These are phyloP conservation scores for Clausena lansium DNA, from an alignment of 345 rosid genomes.

Conservation along the genomic window DNA sequence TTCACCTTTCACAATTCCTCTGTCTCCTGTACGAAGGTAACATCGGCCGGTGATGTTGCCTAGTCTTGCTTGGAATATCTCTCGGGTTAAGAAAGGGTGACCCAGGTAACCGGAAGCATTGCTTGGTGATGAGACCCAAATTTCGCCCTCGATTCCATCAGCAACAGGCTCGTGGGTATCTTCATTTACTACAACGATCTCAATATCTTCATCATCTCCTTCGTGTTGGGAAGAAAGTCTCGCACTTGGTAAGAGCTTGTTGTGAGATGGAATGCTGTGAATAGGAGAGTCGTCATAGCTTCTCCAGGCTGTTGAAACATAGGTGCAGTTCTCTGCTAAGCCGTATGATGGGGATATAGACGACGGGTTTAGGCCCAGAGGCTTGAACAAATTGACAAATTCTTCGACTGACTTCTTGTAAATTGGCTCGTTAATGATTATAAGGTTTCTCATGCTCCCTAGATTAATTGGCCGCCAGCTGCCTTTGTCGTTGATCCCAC, in stretches of 20 bases:
- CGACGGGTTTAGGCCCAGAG: conserved; percentile 40
- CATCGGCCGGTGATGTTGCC: conserved; percentile 21
- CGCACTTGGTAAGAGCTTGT: conserved; percentile 52
- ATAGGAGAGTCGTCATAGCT: conserved; percentile 9
- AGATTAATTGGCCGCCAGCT: conserved; percentile 20
- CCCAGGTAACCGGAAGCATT: conserved; percentile 53
- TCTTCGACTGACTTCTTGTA: conserved; percentile 43
- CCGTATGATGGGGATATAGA: conserved; percentile 65
- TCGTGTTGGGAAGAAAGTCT: conserved; percentile 29
- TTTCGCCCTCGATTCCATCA: conserved; percentile 62
- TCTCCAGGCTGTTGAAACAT: conserved; percentile 70
- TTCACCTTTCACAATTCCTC: conserved; percentile 49
- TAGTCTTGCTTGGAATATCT: conserved; percentile 42
- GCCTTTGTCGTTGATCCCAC: conserved; percentile 29
- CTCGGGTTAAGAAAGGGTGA: conserved; percentile 49
- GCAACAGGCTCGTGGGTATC: conserved; percentile 37
- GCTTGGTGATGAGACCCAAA: conserved; percentile 72
- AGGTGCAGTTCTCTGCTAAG: conserved; percentile 63
- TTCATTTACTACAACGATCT: conserved; percentile 49
- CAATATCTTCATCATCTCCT: conserved; percentile 34
- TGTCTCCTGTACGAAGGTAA: conserved; percentile 51
- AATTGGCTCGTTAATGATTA: conserved; percentile 59
- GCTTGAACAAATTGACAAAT: conserved; percentile 35
- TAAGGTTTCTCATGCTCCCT: conserved; percentile 47
- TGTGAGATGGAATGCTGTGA: conserved; percentile 37